phyloP scores from a whole-genome alignment of 768 basidiomycete genomes.

The Lanmaoa rubissima region DNA sequence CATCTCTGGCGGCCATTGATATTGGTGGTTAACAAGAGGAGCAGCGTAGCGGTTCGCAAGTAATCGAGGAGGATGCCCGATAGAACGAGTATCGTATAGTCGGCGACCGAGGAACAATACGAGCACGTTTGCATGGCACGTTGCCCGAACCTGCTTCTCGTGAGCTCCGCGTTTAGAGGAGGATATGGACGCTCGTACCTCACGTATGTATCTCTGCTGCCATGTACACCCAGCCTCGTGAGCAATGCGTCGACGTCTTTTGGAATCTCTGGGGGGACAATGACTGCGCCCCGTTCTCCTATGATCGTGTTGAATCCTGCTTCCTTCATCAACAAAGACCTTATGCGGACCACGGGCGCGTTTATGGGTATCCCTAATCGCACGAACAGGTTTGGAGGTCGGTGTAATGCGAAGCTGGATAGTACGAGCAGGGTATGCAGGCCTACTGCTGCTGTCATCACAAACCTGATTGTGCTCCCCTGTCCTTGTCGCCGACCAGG shows the following conservation, averaged over 20 bases:
- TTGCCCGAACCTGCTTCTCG: constrained; percentile 60
- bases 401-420: constrained; percentile 18
- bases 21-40: constrained; percentile 43
- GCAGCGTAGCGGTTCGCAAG: constrained; percentile 51
- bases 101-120: constrained; percentile 60
- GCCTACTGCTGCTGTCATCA: constrained; percentile 10
- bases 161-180: background rate
- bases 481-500: constrained; percentile 4
- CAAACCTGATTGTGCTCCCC: background rate
- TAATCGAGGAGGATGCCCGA: constrained; percentile 58
- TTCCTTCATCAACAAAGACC: constrained; percentile 40
- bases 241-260: constrained; percentile 51
- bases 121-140: constrained; percentile 57
- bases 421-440: constrained; percentile 20
- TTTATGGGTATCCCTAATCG: constrained; percentile 54
- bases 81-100: constrained; percentile 59
- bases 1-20: constrained; percentile 41
- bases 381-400: constrained; percentile 63
- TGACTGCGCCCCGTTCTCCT: constrained; percentile 10
- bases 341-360: constrained; percentile 51
- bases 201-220: constrained; percentile 56
- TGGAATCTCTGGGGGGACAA: constrained; percentile 36
- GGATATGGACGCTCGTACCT: constrained; percentile 40
- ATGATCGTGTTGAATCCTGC: constrained; percentile 36
- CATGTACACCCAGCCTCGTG: constrained; percentile 53